These are phyloP conservation scores for Holtermannia corniformis DNA, from an alignment of 768 basidiomycete species.

Conservation along the genomic window DNA sequence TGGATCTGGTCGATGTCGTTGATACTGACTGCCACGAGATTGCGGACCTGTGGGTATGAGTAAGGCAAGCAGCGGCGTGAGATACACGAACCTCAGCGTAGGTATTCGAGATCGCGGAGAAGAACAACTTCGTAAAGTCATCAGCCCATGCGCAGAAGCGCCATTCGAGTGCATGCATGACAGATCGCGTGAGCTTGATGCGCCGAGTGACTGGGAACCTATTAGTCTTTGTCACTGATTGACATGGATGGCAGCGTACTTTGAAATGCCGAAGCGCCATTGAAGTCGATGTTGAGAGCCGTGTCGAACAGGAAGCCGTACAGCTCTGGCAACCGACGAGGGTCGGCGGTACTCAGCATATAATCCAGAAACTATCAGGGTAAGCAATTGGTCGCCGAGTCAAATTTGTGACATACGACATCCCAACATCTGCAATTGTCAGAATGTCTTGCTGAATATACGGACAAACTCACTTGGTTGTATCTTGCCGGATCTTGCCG, in stretches of 20 bases:
- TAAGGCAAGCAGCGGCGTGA: slow-evolving; percentile 32
- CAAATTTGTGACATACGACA: slow-evolving; percentile 4
- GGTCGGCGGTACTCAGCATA: slow-evolving; percentile 63
- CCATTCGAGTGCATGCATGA: slow-evolving; percentile 58
- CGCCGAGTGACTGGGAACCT: slow-evolving; percentile 61
- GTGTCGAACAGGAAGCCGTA: slow-evolving; percentile 65
- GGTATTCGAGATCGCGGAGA: slow-evolving; percentile 66
- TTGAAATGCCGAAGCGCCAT: slow-evolving; percentile 74
- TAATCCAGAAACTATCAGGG: slow-evolving; percentile 51
- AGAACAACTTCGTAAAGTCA: slow-evolving; percentile 58
- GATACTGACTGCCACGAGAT: slow-evolving; percentile 59
- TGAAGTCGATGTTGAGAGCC: slow-evolving; percentile 62
- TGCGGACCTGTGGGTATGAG: slow-evolving; percentile 65
- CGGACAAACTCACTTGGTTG: slow-evolving; percentile 39
- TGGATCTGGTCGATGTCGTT: slow-evolving; percentile 63
- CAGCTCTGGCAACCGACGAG: slow-evolving; percentile 61
- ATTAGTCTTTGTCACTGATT: neutral
- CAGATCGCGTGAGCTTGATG: slow-evolving; percentile 55
- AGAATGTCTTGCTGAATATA: slow-evolving; percentile 1
- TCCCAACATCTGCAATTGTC: slow-evolving; percentile 28
- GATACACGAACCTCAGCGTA: slow-evolving; percentile 62
- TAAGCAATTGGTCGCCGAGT: neutral
- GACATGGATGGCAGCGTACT: slow-evolving; percentile 46
- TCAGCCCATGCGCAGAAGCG: slow-evolving; percentile 61
- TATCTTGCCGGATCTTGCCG: slow-evolving; percentile 74